phyloP scores from a whole-genome alignment of 148 eudicot species.

The Nyssa sinensis region DNA sequence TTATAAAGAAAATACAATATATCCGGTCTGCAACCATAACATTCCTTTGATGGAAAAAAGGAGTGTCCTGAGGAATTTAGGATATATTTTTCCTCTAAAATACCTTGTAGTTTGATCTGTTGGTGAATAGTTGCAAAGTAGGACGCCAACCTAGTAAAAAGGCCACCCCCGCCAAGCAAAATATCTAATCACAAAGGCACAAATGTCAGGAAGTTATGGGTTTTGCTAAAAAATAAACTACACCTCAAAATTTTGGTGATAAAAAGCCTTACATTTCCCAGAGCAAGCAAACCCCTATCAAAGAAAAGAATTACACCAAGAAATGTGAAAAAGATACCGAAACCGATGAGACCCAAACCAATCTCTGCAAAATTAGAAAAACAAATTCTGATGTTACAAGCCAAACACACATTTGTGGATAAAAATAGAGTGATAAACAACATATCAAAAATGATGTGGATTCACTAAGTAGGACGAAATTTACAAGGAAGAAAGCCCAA shows the following conservation, averaged over 20 bases:
- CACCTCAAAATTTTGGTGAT: background rate
- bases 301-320: constrained; percentile 54
- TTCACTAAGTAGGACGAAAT: background rate
- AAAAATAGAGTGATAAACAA: background rate
- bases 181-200: constrained; percentile 28
- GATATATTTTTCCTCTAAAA: background rate
- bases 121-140: constrained; percentile 44
- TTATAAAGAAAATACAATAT: background rate
- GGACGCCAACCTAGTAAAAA: constrained; percentile 53
- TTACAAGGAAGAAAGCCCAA: background rate
- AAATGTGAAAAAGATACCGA: constrained; percentile 53
- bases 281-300: constrained; percentile 59
- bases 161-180: constrained; percentile 50
- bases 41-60: background rate
- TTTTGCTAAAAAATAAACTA: background rate
- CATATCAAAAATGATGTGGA: background rate
- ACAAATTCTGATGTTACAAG: background rate
- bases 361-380: constrained; percentile 33
- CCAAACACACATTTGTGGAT: background rate
- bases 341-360: constrained; percentile 56
- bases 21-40: background rate
- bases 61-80: background rate
- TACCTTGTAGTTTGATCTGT: constrained; percentile 53
- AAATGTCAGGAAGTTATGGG: background rate
- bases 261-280: constrained; percentile 50